Evolutionary conservation across 805 yeast species (phyloP).

Genomic region (Myxozyma kluyveri): DNA sequence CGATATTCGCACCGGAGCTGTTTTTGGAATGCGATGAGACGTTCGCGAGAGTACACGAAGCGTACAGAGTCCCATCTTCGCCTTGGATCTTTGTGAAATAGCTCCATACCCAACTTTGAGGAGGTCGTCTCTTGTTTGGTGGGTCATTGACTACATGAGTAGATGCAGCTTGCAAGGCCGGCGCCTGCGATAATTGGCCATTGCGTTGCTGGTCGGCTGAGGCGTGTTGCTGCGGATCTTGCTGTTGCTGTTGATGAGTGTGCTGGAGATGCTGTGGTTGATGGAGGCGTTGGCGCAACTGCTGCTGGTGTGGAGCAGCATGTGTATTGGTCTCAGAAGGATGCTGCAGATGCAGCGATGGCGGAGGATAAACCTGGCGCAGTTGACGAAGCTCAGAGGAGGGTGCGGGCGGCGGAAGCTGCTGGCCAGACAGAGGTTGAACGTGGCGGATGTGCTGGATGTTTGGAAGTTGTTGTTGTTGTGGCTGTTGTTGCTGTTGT

Average conservation of each 20-base stretch:
- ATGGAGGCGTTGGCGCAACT: not conserved
- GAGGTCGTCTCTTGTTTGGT: slow-evolving; percentile 11
- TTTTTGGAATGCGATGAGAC: not conserved
- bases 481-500: slow-evolving; percentile 12
- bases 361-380: not conserved
- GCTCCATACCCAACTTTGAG: slow-evolving; percentile 29
- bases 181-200: not conserved
- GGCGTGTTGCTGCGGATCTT: slow-evolving; percentile 1
- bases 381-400: no score
- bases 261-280: slow-evolving; percentile 4
- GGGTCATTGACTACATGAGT: not conserved
- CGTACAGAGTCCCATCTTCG: slow-evolving; percentile 24
- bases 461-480: slow-evolving; percentile 7
- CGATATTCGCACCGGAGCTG: not conserved
- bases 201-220: slow-evolving; percentile 4
- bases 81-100: slow-evolving; percentile 23
- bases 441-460: slow-evolving; percentile 3
- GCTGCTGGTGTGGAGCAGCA: slow-evolving; percentile 6
- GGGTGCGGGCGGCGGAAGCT: not conserved
- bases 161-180: not conserved
- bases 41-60: slow-evolving; percentile 22
- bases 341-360: not conserved
- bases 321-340: slow-evolving; percentile 1
- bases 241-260: slow-evolving; percentile 13
- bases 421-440: not conserved